Evolutionary conservation across 495 filamentous ascomycete genomes (phyloP), one percentile per base, ranked within the genome.

Genomic region (Monascus purpureus): DNA sequence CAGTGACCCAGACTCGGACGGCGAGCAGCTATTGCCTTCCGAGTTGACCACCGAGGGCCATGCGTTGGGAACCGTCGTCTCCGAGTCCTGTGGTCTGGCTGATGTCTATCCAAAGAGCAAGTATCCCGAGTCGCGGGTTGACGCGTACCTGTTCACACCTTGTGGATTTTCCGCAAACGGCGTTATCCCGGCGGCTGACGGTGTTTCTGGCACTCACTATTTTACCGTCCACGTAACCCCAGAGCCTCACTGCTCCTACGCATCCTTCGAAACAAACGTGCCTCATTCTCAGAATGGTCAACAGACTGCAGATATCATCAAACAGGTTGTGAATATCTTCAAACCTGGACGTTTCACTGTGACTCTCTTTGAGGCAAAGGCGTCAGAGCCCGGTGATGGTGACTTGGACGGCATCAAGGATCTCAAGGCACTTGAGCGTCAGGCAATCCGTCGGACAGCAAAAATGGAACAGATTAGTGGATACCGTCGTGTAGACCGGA

Each of bases 221-320:
- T 99, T 94, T 67, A 99, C 88, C 2, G 92, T 99, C 26, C 92
- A 99, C 52, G 92, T 99, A 37, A 99, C 92, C 0, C 92, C 92
- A 1, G 92, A 99, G 65, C 81, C 90, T 19, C 74, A 92, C 47
- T 99, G 88, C 67, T 93, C 85, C n/a, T 99, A 93, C 47, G 92
- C 92, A 11, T 94, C 86, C 3, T 99, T 99, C 48, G 92, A 99
- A 67, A 95, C 92, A 41, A 96, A 99, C 42, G 92, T 99, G 5
- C 90, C 92, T n/a, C 75, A 82, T 33, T 73, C 74, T 14, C 82
- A 92, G 57, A 79, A 72, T 31, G 88, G 88, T 8, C 84, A 87
- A 43, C 75, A 84, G 47, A 94, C 88, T 14, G 75, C 74, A 17
- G 87, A 92, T 18, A 73, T 96, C 38, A 76, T 99, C 39, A 73